Evolutionary conservation across 2,329 filamentous ascomycete genomes (phyloP), one percentile per base, ranked within the genome.

Genomic region (Leptographium radiaticola): DNA sequence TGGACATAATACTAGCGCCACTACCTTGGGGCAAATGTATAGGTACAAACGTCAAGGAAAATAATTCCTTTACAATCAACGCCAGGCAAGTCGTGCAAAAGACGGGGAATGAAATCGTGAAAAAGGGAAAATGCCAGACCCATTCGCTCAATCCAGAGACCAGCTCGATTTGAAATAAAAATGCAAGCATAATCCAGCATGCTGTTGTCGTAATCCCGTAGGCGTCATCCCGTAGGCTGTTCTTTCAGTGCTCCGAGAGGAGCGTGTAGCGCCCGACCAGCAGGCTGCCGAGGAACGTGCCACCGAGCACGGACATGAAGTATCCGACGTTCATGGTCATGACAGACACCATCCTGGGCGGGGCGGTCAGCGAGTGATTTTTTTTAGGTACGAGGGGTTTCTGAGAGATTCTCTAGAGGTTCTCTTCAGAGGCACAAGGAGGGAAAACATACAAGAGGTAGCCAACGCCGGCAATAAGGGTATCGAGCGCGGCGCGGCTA

Each of bases 311-410:
- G 0, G 84, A 87, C 51, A 87, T 66, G 66, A 89, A 89, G 65
- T 89, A 90, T 20, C 86, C 86, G 25, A 89, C 76, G 62, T 90
- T 90, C 71, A 86, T 79, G 2, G 85, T 86, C 86, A 90, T 95
- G 64, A 94, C 86, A 15, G 86, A 87, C 70, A 95, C 71, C 89
- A 95, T 95, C 56, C 89, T 95, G 44, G 25, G 40, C 8, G 18
- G 3, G n/a, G 50, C 20, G 58, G 55, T 20, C 31, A 56, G 46
- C 5, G 18, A 9, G 0, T 8, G 30, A 25, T 3, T 25, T 25
- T 25, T 25, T 25, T 25, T 25, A 25, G 25, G 25, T 5, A 5
- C 3, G 25, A 25, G 25, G 25, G 25, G 25, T 25, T 25, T 25
- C 25, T 25, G 25, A 25, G 25, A 25, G 5, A 25, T 25, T 3